phyloP scores from a whole-genome alignment of 805 yeast genomes.

The Candida nanaspora region DNA sequence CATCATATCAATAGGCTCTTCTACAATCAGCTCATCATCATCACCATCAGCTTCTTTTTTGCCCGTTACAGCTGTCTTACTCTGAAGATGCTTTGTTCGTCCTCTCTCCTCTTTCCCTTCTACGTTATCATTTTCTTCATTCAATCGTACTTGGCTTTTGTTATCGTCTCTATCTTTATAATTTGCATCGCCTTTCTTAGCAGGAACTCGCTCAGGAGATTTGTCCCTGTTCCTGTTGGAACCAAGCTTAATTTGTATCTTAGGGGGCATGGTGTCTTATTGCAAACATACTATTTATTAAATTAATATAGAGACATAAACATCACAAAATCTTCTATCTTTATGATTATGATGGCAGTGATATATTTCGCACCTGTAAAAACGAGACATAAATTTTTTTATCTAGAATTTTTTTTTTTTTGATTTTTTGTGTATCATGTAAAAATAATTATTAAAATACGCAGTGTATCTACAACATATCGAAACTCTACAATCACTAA shows the following conservation, averaged over 20 bases:
- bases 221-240: slow-evolving; percentile 14
- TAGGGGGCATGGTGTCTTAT: slow-evolving; percentile 9
- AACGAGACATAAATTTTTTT: too few species aligned
- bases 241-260: slow-evolving; percentile 13
- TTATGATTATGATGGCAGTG: too few species aligned
- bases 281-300: too few species aligned
- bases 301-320: too few species aligned
- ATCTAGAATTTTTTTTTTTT: too few species aligned
- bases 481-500: too few species aligned
- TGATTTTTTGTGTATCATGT: too few species aligned
- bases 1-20: slow-evolving; percentile 26
- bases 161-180: slow-evolving; percentile 14
- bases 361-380: too few species aligned
- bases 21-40: slow-evolving; percentile 11
- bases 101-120: neutral
- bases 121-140: neutral
- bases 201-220: slow-evolving; percentile 14
- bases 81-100: neutral
- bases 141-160: neutral
- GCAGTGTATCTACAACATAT: too few species aligned
- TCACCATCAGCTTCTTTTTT: slow-evolving; percentile 2
- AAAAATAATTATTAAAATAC: too few species aligned
- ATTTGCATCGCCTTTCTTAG: neutral
- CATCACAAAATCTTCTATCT: too few species aligned
- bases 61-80: neutral